Evolutionary conservation across 495 filamentous ascomycete species (phyloP), one percentile per base, ranked within the genome.

Genomic region (Cryomyces minteri): DNA sequence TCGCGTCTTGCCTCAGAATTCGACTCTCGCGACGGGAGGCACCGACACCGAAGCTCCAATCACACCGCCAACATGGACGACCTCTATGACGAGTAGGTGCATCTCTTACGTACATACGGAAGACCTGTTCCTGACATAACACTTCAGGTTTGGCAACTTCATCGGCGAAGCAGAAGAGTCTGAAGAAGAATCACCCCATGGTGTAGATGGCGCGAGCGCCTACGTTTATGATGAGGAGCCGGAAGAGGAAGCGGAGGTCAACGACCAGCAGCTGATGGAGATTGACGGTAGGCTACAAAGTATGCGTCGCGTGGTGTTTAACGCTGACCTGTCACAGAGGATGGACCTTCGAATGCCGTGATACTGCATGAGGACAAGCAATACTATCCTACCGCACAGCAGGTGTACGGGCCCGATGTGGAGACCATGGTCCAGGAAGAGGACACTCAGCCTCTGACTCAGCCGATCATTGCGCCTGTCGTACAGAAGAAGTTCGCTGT

Each of bases 351-450:
- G 5, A 98, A 96, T 62, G 88, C 88, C 39, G 88, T 98, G 32
- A 71, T 98, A 42, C 73, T 98, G 31, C 92, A 98, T 59, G 90
- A 98, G 67, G 92, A 98, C 66, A 96, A 98, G 62, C 90, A 96
- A 66, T 98, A 98, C 58, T 98, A 98, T 57, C 92, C 90, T 12
- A 94, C 85, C 29, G 92, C 90, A 31, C 79, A 87, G 52, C 88
- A 96, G 55, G 79, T 94, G 11, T 98, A 95, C 59, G 90, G 92
- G 30, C 73, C 77, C 46, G 88, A 83, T 60, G 90, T 98, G 47
- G 90, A 98, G 67, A 87, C 87, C 14, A 61, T 95, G 64, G 92
- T 98, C 9, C 84, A 96, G 53, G 92, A 98, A 59, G 90, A 96
- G 64, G 90, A 98, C 73, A 79, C 87, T 46, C 90, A 98, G 56